phyloP scores from a whole-genome alignment of 768 basidiomycete genomes.

The Russula lepida region DNA sequence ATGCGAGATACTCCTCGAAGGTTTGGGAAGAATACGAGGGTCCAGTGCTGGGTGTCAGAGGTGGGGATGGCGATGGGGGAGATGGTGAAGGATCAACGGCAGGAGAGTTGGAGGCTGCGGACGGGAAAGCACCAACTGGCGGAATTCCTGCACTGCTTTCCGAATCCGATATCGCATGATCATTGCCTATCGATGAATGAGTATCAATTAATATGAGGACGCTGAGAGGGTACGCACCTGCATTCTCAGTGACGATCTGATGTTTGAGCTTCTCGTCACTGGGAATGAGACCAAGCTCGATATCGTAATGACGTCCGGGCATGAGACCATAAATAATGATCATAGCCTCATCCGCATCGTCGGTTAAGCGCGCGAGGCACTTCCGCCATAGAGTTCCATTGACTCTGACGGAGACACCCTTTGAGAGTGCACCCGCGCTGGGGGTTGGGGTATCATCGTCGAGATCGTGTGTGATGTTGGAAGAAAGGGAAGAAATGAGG shows the following conservation, averaged over 20 bases:
- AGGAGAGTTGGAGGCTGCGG: neutral
- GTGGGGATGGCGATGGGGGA: slow-evolving; percentile 19
- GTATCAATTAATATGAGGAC: neutral
- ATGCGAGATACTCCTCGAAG: slow-evolving; percentile 56
- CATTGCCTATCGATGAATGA: neutral
- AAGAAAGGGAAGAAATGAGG: slow-evolving; percentile 46
- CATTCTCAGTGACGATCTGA: slow-evolving; percentile 63
- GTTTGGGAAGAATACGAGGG: slow-evolving; percentile 34
- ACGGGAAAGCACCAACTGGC: slow-evolving; percentile 6
- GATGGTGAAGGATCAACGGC: slow-evolving; percentile 16
- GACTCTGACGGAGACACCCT: slow-evolving; percentile 71
- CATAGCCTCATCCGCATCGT: slow-evolving; percentile 76
- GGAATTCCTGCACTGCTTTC: neutral
- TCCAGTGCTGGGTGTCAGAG: slow-evolving; percentile 20
- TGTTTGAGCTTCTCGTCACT: slow-evolving; percentile 48
- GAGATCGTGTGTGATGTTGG: slow-evolving; percentile 23
- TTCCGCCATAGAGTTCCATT: slow-evolving; percentile 73
- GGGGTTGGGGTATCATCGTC: slow-evolving; percentile 25
- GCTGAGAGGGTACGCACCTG: slow-evolving; percentile 18
- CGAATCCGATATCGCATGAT: slow-evolving; percentile 4
- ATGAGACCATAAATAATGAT: slow-evolving; percentile 86
- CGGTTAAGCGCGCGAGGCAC: slow-evolving; percentile 72
- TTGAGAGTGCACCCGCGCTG: slow-evolving; percentile 53
- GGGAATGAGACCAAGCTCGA: slow-evolving; percentile 70
- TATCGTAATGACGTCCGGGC: slow-evolving; percentile 85